Evolutionary conservation across 2,329 filamentous ascomycete species (phyloP).

Genomic region (Trichophyton schoenleinii): DNA sequence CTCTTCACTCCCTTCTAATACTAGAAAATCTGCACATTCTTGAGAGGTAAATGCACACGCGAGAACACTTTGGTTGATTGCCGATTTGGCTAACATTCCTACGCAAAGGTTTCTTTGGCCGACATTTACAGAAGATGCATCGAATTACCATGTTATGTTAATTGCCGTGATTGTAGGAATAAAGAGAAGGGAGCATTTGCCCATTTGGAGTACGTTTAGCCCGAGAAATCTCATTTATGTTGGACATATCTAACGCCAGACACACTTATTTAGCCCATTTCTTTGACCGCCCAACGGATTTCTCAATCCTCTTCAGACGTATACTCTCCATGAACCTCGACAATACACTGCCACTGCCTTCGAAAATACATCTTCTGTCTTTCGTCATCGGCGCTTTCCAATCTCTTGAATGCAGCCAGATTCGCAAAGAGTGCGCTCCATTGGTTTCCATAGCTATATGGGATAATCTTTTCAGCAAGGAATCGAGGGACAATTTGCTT

Average conservation of each 20-base stretch:
- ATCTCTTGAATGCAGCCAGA: conserved; percentile 74
- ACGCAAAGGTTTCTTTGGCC: conserved; percentile 69
- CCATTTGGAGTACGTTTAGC: conserved; percentile 58
- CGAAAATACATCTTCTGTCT: conserved; percentile 71
- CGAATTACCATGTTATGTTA: conserved; percentile 82
- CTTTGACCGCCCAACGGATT: conserved; percentile 61
- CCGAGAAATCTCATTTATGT: not conserved
- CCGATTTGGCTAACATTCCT: conserved; percentile 15
- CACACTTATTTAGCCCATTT: conserved; percentile 50
- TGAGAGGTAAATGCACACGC: conserved; percentile 49
- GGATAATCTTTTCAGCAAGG: conserved; percentile 78
- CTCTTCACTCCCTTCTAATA: conserved; percentile 61
- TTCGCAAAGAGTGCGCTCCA: conserved; percentile 92
- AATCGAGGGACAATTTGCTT: conserved; percentile 58
- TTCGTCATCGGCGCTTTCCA: conserved; percentile 91
- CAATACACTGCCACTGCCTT: conserved; percentile 48
- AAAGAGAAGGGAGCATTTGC: conserved; percentile 74
- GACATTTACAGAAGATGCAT: conserved; percentile 73
- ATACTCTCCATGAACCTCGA: conserved; percentile 78
- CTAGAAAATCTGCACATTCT: conserved; percentile 84
- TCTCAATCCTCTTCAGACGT: conserved; percentile 79
- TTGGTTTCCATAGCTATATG: conserved; percentile 90
- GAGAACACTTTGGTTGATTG: not conserved
- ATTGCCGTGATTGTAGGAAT: conserved; percentile 76
- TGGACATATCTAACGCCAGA: conserved; percentile 22